Percentiles rank a stretch among this genome's conserved stretches.
Conservation (phyloP, 106 monocot species). For the Dendrobium officinale region DNA sequence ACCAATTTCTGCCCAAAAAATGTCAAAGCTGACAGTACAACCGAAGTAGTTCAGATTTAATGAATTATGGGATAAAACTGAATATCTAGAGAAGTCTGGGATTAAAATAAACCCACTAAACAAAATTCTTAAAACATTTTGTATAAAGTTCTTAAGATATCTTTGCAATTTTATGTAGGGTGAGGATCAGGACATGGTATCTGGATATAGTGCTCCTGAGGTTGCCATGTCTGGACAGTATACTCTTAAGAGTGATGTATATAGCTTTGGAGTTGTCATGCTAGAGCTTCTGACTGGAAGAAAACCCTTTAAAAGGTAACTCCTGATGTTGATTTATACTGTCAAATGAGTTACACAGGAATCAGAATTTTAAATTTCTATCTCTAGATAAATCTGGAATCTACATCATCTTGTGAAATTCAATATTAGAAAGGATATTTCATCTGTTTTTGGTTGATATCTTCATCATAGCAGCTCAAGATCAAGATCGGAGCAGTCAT, state of each 20-base stretch:
- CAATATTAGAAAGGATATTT: no score
- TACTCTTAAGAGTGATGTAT: conserved; percentile 9
- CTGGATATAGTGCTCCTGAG: conserved; percentile 80
- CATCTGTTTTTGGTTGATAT: background rate
- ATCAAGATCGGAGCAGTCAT: conserved; percentile 37
- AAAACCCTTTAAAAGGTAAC: conserved; percentile 78
- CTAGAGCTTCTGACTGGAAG: conserved; percentile 78
- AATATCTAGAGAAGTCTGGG: no score
- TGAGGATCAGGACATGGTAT: conserved; percentile 30
- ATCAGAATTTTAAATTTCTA: background rate
- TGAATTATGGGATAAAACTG: no score
- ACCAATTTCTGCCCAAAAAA: no score
- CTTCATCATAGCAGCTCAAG: conserved; percentile 9
- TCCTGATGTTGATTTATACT: background rate
- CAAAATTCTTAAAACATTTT: background rate
- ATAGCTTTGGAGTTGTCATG: conserved; percentile 92
- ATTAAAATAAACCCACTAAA: no score
- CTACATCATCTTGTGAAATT: no score
- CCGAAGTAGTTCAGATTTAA: no score
- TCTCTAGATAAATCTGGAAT: background rate
- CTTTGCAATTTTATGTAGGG: background rate
- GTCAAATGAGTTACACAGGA: background rate
- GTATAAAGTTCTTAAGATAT: background rate
- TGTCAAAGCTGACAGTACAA: no score
- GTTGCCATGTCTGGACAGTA: conserved; percentile 78